phyloP scores from a whole-genome alignment of 768 basidiomycete species.

The Lactarius hatsudake region DNA sequence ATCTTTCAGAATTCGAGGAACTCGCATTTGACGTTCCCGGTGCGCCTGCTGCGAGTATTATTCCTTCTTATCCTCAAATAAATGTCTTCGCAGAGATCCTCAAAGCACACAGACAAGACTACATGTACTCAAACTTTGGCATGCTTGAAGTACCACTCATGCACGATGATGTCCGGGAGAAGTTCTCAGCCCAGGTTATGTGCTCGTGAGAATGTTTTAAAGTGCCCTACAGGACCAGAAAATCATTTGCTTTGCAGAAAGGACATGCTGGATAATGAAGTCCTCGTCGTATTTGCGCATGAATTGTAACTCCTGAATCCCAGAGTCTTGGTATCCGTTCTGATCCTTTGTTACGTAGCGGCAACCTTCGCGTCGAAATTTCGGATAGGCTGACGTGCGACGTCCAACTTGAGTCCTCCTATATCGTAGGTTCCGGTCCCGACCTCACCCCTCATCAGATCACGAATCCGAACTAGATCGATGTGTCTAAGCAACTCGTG shows the following conservation, averaged over 20 bases:
- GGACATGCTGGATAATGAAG: conserved; percentile 74
- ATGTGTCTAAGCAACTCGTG: conserved; percentile 78
- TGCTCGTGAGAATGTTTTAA: conserved; percentile 67
- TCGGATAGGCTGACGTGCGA: conserved; percentile 70
- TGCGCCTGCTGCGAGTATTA: conserved; percentile 31
- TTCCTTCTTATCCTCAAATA: neutral
- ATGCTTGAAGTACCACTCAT: conserved; percentile 84
- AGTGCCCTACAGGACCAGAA: neutral
- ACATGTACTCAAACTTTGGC: conserved; percentile 68
- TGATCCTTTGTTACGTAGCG: conserved; percentile 45
- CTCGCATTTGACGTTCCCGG: conserved; percentile 69
- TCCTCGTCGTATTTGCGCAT: conserved; percentile 85
- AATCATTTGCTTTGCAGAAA: conserved; percentile 42
- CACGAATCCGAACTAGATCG: conserved; percentile 54
- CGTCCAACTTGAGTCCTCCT: conserved; percentile 76
- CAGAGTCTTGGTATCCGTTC: conserved; percentile 2
- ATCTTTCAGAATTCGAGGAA: conserved; percentile 52
- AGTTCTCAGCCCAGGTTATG: conserved; percentile 80
- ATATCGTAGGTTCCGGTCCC: conserved; percentile 54
- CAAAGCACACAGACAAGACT: conserved; percentile 84
- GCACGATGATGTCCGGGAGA: conserved; percentile 57
- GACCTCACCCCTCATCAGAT: neutral
- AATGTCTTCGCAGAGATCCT: conserved; percentile 60
- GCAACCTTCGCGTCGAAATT: conserved; percentile 84
- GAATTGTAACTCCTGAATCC: conserved; percentile 65